Evolutionary conservation across 2,329 filamentous ascomycete species (phyloP).

Genomic region (Cladophialophora chaetospira): DNA sequence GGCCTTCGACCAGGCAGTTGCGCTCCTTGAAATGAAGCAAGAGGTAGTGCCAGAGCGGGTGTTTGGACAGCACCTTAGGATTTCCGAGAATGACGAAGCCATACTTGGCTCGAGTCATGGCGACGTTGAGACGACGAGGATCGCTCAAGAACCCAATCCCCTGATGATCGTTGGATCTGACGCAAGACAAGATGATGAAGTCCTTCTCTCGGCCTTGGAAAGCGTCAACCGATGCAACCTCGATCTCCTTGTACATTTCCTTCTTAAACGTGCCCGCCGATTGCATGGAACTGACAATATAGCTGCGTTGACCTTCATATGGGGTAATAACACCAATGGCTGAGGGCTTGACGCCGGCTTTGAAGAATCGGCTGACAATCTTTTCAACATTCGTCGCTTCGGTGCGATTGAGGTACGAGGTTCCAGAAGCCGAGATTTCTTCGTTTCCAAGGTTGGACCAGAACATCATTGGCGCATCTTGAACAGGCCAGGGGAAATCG

Average conservation of each 20-base stretch:
- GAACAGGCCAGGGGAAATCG: constrained; percentile 96
- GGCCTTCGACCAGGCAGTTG: constrained; percentile 93
- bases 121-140: constrained; percentile 94
- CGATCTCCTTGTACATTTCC: constrained; percentile 97
- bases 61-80: constrained; percentile 95
- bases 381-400: constrained; percentile 98
- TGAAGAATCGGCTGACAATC: constrained; percentile 97
- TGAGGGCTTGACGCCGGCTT: constrained; percentile 89
- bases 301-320: constrained; percentile 97
- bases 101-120: constrained; percentile 94
- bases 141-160: constrained; percentile 99
- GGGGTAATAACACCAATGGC: constrained; percentile 98
- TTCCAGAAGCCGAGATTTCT: constrained; percentile 96
- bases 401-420: constrained; percentile 95
- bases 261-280: constrained; percentile 97
- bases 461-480: constrained; percentile 98
- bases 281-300: constrained; percentile 99
- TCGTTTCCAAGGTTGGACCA: constrained; percentile 98
- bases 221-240: constrained; percentile 96
- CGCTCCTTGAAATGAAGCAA: constrained; percentile 95
- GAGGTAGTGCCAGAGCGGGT: constrained; percentile 95
- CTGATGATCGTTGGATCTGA: constrained; percentile 97
- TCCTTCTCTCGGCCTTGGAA: constrained; percentile 99
- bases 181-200: constrained; percentile 96
- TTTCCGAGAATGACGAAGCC: constrained; percentile 96